Conservation (phyloP, 306 rosid species). For the Geum urbanum region DNA sequence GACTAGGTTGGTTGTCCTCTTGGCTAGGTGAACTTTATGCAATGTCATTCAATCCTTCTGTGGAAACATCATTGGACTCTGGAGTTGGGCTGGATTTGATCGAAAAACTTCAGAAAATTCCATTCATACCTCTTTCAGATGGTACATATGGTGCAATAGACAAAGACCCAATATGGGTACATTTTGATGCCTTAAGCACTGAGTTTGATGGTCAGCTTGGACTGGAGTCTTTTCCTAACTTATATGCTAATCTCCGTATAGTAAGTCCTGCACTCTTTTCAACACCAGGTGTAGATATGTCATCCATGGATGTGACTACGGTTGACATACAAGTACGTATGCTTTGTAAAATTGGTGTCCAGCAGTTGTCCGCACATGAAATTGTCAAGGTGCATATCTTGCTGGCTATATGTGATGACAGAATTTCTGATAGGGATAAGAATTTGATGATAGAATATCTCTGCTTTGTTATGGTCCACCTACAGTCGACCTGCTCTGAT, state of each 20-base stretch:
- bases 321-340: conserved; percentile 48
- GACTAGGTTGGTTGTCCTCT: conserved; percentile 69
- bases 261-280: conserved; percentile 65
- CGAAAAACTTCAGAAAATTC: conserved; percentile 44
- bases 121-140: conserved; percentile 86
- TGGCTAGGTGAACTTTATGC: conserved; percentile 54
- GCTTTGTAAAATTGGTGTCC: conserved; percentile 76
- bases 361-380: conserved; percentile 81
- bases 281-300: conserved; percentile 41
- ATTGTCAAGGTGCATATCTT: conserved; percentile 77
- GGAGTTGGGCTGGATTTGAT: conserved; percentile 43
- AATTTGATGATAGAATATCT: conserved; percentile 73
- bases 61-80: conserved; percentile 31
- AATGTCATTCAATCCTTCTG: conserved; percentile 46
- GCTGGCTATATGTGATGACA: conserved; percentile 57
- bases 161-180: conserved; percentile 87
- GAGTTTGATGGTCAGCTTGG: conserved; percentile 49
- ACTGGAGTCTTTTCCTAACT: conserved; percentile 63
- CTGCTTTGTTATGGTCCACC: conserved; percentile 80
- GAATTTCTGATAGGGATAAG: conserved; percentile 29
- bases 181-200: conserved; percentile 41
- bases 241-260: conserved; percentile 67
- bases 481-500: conserved; percentile 59
- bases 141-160: conserved; percentile 66
- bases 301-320: conserved; percentile 30